Evolutionary conservation across 495 filamentous ascomycete genomes (phyloP).

Genomic region (Neurospora sp.): DNA sequence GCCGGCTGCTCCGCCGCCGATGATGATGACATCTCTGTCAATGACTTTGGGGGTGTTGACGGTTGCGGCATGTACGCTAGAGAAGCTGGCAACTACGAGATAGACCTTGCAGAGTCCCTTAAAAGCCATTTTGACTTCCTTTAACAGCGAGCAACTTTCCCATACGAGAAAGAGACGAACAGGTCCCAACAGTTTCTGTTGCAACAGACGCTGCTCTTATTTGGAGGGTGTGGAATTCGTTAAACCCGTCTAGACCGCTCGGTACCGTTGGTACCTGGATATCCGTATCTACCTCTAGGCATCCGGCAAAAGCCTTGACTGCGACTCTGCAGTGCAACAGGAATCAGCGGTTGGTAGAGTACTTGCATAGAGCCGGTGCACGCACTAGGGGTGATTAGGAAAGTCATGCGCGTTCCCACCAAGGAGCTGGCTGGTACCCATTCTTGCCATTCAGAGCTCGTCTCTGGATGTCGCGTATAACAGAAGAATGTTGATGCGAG

Average conservation of each 20-base stretch:
- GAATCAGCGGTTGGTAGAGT: not conserved
- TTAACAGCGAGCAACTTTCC: not conserved
- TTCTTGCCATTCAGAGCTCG: not conserved
- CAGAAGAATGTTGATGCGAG: not conserved
- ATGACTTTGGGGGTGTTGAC: not conserved
- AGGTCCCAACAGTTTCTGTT: not conserved
- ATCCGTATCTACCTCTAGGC: not conserved
- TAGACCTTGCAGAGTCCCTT: not conserved
- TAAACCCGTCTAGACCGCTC: not conserved
- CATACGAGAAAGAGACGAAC: not conserved
- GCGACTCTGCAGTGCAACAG: not conserved
- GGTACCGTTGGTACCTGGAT: not conserved
- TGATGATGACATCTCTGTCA: conserved; percentile 24
- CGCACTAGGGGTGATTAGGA: not conserved
- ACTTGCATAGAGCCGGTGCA: not conserved
- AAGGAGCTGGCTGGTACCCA: not conserved
- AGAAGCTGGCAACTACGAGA: not conserved
- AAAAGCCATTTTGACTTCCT: not conserved
- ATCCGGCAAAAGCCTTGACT: not conserved
- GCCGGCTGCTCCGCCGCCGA: conserved; percentile 38
- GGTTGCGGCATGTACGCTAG: not conserved
- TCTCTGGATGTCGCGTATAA: not conserved
- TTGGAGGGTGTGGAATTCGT: not conserved
- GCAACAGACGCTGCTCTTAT: not conserved
- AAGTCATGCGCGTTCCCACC: not conserved